Evolutionary conservation across 129 eudicot species (phyloP), one percentile per base, ranked within the genome.

Genomic region (Ambrosia trifida): DNA sequence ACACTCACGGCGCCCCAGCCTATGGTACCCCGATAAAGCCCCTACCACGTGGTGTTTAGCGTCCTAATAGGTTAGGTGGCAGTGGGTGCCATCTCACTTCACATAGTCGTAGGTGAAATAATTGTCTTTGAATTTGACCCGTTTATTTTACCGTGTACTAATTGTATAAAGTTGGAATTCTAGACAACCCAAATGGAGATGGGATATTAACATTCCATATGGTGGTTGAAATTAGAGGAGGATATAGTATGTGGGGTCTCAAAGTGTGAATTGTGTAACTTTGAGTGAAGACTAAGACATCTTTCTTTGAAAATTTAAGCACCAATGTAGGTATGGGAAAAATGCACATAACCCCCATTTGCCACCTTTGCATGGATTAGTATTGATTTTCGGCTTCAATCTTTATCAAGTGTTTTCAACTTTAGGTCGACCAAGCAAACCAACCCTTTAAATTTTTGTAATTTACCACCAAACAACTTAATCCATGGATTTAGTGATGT

Each of bases 261-360:
- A 24, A 69, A 77, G 64, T 76, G 35, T 44, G 62, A 46, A 68
- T 65, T 70, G 76, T 63, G 71, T 16, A 59, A 69, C 64, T 70
- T 28, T 62, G 61, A 70, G 70, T 77, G 76, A 60, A 28, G 76
- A 69, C 76, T 61, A 69, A 60, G 71, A 69, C 60, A 77, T 69
- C 8, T 36, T 50, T 30, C 70, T 50, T 77, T 77, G 76, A 77
- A 75, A 68, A 36, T 61, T 20, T 50, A 62, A 33, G 72, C 76
- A 69, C 44, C 72, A 77, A 69, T 69, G 71, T 49, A 61, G 76
- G 76, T 47, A 69, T 20, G 40, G 66, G 40, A 70, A 77, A 77
- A 61, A 49, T 71, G 72, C 57, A 28, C 38, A 50, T 9, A 49
- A 50, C 49, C 68, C 62, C 36, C 70, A 70, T 60, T 59, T 64